A percentile compares a stretch with the other conserved stretches of the same genome.
Evolutionary conservation across 129 eudicot genomes (phyloP).

Genomic region (Glebionis coronaria): DNA sequence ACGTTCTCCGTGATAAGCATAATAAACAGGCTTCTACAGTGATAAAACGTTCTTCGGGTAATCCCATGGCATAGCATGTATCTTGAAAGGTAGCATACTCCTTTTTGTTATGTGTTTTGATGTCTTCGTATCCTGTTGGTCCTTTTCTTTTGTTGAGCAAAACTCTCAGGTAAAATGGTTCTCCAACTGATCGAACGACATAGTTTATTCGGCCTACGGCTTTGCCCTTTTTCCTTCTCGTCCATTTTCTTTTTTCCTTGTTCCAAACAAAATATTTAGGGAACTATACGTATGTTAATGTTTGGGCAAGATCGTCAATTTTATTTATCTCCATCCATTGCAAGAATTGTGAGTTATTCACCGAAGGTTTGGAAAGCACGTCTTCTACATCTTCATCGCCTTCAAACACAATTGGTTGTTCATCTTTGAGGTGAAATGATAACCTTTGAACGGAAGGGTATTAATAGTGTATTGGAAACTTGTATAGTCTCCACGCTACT

Average conservation of each 20-base stretch:
- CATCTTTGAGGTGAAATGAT: neutral
- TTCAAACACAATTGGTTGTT: neutral
- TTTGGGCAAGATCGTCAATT: neutral
- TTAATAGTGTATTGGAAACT: neutral
- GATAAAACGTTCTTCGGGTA: neutral
- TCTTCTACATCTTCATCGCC: neutral
- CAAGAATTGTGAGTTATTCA: neutral
- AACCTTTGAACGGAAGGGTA: neutral
- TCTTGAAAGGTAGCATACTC: neutral
- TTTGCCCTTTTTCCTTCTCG: neutral
- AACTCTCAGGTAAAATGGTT: neutral
- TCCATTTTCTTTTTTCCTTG: neutral
- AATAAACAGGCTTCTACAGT: neutral
- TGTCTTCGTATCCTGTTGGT: neutral
- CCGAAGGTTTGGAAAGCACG: neutral
- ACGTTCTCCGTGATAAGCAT: neutral
- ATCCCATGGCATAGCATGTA: neutral
- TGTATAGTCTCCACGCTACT: neutral
- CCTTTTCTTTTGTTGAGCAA: neutral
- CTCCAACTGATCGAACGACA: neutral
- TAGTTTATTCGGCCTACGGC: neutral
- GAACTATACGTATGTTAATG: neutral
- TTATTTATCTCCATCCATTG: neutral
- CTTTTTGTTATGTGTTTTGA: neutral
- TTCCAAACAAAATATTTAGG: neutral